Conservation (phyloP, 352 stramenopile genomes). For the Phytophthora kernoviae region DNA sequence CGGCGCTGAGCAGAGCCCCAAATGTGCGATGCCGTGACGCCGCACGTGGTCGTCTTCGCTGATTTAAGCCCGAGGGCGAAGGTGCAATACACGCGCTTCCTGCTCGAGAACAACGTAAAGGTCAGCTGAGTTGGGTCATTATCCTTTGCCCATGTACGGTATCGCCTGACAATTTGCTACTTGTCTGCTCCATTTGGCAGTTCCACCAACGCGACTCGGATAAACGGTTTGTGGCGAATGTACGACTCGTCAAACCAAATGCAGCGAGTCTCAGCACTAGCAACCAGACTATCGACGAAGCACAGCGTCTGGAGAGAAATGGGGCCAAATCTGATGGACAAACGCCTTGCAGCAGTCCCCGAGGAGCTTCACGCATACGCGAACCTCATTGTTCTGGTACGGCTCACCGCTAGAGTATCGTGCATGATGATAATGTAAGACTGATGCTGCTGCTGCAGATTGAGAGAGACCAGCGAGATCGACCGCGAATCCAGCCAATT, state of each 20-base stretch:
- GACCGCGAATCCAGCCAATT: slow-evolving; percentile 9
- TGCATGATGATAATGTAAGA: neutral
- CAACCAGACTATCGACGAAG: slow-evolving; percentile 13
- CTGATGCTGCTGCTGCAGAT: slow-evolving; percentile 16
- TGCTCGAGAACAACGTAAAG: slow-evolving; percentile 69
- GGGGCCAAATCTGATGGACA: slow-evolving; percentile 14
- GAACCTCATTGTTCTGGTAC: slow-evolving; percentile 47
- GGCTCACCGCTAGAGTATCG: neutral
- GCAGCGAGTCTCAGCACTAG: neutral
- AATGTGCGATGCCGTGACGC: slow-evolving; percentile 8
- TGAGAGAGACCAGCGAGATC: slow-evolving; percentile 12
- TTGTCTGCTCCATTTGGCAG: slow-evolving; percentile 43
- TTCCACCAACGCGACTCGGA: slow-evolving; percentile 57
- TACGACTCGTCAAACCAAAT: slow-evolving; percentile 36
- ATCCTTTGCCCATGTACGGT: neutral
- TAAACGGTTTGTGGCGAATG: slow-evolving; percentile 58
- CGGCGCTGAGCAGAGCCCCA: neutral
- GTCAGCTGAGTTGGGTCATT: no score
- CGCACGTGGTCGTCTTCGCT: slow-evolving; percentile 64
- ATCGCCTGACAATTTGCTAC: neutral
- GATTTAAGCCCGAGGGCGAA: slow-evolving; percentile 64
- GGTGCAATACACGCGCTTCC: slow-evolving; percentile 71
- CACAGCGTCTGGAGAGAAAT: neutral
- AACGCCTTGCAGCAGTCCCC: slow-evolving; percentile 19
- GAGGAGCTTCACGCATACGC: slow-evolving; percentile 32